Percentiles rank a stretch among this genome's conserved stretches.
Conservation (phyloP, 768 basidiomycete species). For the Suillus spraguei region DNA sequence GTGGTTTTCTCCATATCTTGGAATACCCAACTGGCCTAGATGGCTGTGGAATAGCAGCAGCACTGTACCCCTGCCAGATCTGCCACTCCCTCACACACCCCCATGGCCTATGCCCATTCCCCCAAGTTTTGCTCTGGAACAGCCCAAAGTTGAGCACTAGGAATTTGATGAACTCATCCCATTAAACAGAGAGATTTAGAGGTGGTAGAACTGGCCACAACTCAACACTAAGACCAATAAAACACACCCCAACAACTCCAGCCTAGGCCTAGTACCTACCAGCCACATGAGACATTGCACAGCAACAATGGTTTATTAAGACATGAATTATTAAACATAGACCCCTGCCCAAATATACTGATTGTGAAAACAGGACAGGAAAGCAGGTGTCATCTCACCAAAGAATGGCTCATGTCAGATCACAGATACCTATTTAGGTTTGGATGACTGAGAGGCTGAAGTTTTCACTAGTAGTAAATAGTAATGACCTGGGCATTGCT, state of each 20-base stretch:
- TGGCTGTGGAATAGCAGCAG: background rate
- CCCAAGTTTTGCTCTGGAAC: background rate
- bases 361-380: background rate
- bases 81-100: background rate
- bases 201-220: background rate
- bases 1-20: rapidly evolving
- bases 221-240: too few relatives aligned
- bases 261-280: background rate
- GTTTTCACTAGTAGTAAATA: background rate
- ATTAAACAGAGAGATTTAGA: background rate
- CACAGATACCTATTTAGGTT: background rate
- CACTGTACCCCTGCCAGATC: background rate
- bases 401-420: background rate
- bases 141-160: background rate
- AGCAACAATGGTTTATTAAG: background rate
- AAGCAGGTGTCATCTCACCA: background rate
- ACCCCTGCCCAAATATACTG: background rate
- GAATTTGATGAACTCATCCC: rapidly evolving
- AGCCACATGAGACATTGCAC: too few relatives aligned
- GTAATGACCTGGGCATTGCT: background rate
- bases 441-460: background rate
- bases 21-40: background rate
- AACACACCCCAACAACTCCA: background rate
- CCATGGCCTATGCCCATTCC: background rate
- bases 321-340: rapidly evolving